These are phyloP conservation scores for Phialocephala subalpina DNA, from an alignment of 2,329 filamentous ascomycete species.

Conservation along the genomic window DNA sequence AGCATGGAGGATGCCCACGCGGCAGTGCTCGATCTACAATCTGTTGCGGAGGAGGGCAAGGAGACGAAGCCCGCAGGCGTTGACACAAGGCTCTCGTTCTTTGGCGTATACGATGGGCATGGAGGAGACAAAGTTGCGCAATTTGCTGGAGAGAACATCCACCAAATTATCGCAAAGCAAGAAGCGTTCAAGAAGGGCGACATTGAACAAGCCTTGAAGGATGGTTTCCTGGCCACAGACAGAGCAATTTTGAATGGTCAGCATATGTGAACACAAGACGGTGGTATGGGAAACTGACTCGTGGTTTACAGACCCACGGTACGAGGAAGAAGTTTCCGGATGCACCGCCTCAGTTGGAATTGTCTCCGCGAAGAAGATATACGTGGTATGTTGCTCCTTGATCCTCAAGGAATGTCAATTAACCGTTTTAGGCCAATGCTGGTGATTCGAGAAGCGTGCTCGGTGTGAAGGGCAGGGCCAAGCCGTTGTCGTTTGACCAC, in stretches of 20 bases:
- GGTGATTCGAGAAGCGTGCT: conserved; percentile 95
- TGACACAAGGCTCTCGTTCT: conserved; percentile 84
- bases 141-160: conserved; percentile 91
- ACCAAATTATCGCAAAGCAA: conserved; percentile 94
- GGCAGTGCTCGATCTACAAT: conserved; percentile 84
- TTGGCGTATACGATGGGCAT: conserved; percentile 97
- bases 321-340: conserved; percentile 97
- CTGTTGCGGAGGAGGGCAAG: conserved; percentile 56
- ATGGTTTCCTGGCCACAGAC: conserved; percentile 96
- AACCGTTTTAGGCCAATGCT: conserved; percentile 80
- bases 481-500: conserved; percentile 98
- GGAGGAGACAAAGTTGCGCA: conserved; percentile 96
- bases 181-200: conserved; percentile 91
- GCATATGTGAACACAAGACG: conserved; percentile 21
- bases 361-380: conserved; percentile 91
- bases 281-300: conserved; percentile 36
- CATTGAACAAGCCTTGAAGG: conserved; percentile 95
- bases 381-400: conserved; percentile 74
- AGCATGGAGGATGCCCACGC: conserved; percentile 99
- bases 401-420: conserved; percentile 30
- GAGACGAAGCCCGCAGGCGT: conserved; percentile 65
- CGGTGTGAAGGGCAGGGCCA: conserved; percentile 95
- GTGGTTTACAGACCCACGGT: conserved; percentile 80
- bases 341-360: conserved; percentile 95
- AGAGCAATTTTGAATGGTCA: conserved; percentile 94